Evolutionary conservation across 305 asterid species (phyloP).

Genomic region (Solanum hybrid): DNA sequence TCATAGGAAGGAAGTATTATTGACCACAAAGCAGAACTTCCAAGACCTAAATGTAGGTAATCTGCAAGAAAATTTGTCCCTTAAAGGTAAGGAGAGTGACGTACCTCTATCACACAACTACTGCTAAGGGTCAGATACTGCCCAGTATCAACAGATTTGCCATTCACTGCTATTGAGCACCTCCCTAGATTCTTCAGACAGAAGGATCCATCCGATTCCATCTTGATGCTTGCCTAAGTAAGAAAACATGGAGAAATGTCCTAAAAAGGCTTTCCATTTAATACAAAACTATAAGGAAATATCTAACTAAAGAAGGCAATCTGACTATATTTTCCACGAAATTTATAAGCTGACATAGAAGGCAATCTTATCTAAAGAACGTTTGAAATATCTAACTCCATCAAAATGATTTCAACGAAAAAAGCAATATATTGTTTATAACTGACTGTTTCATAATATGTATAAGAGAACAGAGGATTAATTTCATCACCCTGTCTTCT

Average conservation of each 20-base stretch:
- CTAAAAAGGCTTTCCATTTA: background rate
- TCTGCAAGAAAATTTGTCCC: background rate
- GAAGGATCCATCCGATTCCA: slow-evolving; percentile 85
- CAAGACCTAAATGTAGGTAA: background rate
- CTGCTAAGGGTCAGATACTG: slow-evolving; percentile 56
- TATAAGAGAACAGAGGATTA: background rate
- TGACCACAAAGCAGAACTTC: background rate
- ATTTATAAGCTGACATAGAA: background rate
- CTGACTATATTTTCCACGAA: background rate
- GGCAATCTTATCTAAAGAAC: background rate
- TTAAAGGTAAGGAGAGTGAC: slow-evolving; percentile 4
- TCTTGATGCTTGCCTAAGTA: slow-evolving; percentile 76
- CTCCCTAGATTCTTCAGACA: slow-evolving; percentile 73
- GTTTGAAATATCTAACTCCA: background rate
- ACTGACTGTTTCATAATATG: background rate
- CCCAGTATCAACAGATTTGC: slow-evolving; percentile 52
- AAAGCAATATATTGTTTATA: background rate
- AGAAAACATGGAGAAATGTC: slow-evolving; percentile 4
- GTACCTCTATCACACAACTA: slow-evolving; percentile 89
- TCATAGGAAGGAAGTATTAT: background rate
- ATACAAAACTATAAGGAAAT: background rate
- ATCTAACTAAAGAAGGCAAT: too few relatives aligned
- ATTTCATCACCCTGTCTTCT: background rate
- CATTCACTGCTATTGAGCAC: slow-evolving; percentile 73
- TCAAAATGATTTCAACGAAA: background rate